Conservation (phyloP, 257 asterid genomes). For the Jacaranda copaia region DNA sequence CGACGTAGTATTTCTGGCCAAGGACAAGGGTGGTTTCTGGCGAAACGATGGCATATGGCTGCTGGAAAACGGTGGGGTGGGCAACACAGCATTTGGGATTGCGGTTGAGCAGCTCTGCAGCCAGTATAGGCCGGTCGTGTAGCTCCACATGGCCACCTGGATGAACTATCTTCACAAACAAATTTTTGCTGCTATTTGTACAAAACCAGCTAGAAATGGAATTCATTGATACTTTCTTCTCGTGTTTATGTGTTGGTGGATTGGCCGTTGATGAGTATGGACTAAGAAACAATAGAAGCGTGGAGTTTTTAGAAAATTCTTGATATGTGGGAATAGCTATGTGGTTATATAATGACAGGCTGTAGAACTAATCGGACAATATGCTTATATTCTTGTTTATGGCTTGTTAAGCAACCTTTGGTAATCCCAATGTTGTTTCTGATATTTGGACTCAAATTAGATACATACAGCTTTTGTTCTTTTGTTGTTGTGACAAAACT, state of each 20-base stretch:
- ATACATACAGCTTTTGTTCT: conserved; percentile 1
- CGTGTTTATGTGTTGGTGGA: too few species aligned
- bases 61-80: conserved; percentile 64
- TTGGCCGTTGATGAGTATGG: too few species aligned
- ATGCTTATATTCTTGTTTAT: conserved; percentile 19
- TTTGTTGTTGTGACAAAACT: conserved; percentile 1
- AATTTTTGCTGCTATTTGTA: conserved; percentile 44
- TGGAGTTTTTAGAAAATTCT: conserved; percentile 7
- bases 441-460: conserved; percentile 5
- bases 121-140: conserved; percentile 66
- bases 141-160: conserved; percentile 82
- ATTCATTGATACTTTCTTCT: conserved; percentile 29
- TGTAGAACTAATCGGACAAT: not conserved
- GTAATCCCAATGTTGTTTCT: conserved; percentile 9
- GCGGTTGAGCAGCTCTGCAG: conserved; percentile 57
- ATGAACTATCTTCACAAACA: conserved; percentile 68
- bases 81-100: conserved; percentile 70
- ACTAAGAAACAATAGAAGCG: too few species aligned
- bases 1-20: conserved; percentile 66
- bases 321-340: conserved; percentile 9
- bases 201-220: conserved; percentile 57
- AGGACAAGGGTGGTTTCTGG: conserved; percentile 64
- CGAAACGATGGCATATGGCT: conserved; percentile 60
- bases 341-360: not conserved
- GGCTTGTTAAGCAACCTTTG: conserved; percentile 36